phyloP scores from a whole-genome alignment of 2,329 filamentous ascomycete species.

The Trichophyton rubrum region DNA sequence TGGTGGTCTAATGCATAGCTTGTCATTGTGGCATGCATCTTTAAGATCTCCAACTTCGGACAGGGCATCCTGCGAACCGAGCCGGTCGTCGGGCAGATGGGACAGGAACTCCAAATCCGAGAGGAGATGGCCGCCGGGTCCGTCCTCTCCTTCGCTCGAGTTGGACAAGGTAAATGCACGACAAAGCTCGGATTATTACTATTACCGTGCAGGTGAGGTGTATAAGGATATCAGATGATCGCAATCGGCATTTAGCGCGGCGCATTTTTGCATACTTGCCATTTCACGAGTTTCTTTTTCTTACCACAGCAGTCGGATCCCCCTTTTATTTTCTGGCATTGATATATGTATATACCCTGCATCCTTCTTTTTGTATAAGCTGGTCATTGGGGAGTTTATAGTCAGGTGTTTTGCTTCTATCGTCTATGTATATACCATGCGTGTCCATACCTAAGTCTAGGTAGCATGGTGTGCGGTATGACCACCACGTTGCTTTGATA shows the following conservation, averaged over 20 bases:
- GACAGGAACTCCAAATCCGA: neutral
- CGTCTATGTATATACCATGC: neutral
- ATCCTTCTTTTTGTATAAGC: neutral
- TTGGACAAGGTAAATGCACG: neutral
- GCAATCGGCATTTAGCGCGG: neutral
- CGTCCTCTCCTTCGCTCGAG: neutral
- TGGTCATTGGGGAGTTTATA: neutral
- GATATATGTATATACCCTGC: neutral
- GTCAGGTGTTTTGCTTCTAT: neutral
- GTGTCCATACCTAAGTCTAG: neutral
- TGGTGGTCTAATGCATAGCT: neutral
- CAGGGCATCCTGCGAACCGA: neutral
- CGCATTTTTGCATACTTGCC: neutral
- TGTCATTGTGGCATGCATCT: neutral
- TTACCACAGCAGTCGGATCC: neutral
- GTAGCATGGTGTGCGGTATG: neutral
- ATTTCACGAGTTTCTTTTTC: neutral
- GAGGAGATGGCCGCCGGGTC: neutral
- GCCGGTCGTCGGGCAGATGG: neutral
- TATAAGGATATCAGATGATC: neutral
- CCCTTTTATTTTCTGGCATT: neutral
- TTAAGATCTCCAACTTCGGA: neutral
- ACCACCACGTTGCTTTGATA: neutral
- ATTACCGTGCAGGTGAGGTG: neutral
- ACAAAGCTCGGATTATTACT: neutral